phyloP scores from a whole-genome alignment of 2,329 filamentous ascomycete species.

The Phaeosphaeria sp. region DNA sequence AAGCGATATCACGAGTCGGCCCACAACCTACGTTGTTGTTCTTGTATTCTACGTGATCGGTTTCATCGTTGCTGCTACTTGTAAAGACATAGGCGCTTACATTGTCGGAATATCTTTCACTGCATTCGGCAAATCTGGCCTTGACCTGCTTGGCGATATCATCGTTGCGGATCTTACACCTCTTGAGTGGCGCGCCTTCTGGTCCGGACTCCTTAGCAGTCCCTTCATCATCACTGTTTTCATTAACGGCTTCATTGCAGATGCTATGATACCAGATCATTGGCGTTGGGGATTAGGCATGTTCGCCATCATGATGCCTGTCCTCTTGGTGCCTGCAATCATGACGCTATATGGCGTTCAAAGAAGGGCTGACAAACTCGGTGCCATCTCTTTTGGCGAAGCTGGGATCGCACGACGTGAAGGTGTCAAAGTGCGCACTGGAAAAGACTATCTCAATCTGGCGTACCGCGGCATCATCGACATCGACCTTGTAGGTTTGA shows the following conservation, averaged over 20 bases:
- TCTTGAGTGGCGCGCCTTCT: conserved; percentile 39
- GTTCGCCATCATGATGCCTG: conserved; percentile 33
- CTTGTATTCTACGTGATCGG: conserved; percentile 39
- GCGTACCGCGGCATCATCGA: conserved; percentile 29
- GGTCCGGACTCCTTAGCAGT: conserved; percentile 18
- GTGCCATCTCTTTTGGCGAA: conserved; percentile 22
- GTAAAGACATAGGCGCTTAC: conserved; percentile 25
- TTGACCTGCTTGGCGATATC: conserved; percentile 35
- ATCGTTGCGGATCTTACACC: conserved; percentile 38
- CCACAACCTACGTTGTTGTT: conserved; percentile 47
- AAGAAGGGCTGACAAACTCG: conserved; percentile 21
- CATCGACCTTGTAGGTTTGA: conserved; percentile 24
- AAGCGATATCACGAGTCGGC: conserved; percentile 32
- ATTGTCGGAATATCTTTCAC: conserved; percentile 33
- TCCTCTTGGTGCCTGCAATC: conserved; percentile 31
- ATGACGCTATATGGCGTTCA: conserved; percentile 32
- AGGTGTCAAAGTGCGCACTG: conserved; percentile 5
- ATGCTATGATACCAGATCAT: conserved; percentile 46
- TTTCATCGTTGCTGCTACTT: conserved; percentile 20
- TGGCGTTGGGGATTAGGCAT: conserved; percentile 36
- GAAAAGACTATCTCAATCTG: conserved; percentile 12
- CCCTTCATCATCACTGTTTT: conserved; percentile 51
- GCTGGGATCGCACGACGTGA: conserved; percentile 15
- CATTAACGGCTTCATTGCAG: conserved; percentile 53
- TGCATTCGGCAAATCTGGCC: conserved; percentile 35